Conservation (phyloP, 345 rosid genomes). For the Cardamine chenopodiifolia region DNA sequence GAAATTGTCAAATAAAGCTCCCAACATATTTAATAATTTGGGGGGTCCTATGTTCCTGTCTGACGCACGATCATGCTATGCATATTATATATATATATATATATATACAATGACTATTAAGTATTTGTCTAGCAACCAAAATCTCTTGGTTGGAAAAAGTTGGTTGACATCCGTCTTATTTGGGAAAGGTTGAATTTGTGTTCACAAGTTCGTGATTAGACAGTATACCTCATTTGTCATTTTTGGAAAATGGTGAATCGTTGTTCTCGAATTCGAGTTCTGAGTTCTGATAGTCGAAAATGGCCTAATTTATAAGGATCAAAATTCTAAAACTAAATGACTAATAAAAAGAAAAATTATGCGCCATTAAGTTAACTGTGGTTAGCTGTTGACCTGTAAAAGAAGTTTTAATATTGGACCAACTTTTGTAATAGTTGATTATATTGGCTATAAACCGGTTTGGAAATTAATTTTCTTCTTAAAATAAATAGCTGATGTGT, state of each 20-base stretch:
- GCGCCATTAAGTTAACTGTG: background rate
- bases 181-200: constrained; percentile 36
- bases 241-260: constrained; percentile 2
- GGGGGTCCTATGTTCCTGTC: constrained; percentile 29
- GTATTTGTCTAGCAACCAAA: constrained; percentile 26
- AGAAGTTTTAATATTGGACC: background rate
- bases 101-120: background rate
- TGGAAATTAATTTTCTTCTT: constrained; percentile 1
- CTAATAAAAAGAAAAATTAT: background rate
- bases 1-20: background rate
- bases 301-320: constrained; percentile 2
- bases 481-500: background rate
- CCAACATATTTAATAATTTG: constrained; percentile 7
- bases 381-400: constrained; percentile 2
- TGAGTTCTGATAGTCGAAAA: constrained; percentile 8
- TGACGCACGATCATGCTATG: constrained; percentile 30
- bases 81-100: background rate
- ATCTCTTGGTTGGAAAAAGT: constrained; percentile 34
- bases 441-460: constrained; percentile 7
- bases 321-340: background rate
- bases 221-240: constrained; percentile 24
- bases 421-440: background rate
- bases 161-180: constrained; percentile 38
- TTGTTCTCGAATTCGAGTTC: constrained; percentile 2
- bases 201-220: constrained; percentile 24